Base-by-base conservation (phyloP, 345 rosid genomes). In the Passiflora organensis region DNA sequence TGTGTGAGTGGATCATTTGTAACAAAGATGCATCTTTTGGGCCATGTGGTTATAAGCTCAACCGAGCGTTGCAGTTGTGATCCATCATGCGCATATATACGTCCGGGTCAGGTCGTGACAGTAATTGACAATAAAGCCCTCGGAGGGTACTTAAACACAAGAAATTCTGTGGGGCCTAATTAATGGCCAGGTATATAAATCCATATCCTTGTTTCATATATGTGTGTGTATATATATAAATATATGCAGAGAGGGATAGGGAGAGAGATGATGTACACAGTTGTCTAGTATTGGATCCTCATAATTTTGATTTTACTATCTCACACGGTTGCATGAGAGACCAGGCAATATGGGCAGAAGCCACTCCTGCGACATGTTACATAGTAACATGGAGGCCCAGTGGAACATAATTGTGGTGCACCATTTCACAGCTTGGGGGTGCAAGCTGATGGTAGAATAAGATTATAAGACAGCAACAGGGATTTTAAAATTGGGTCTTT, bases 331-430 rank as follows among this genome's bases (percentile, higher is more conserved):
- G 32, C 9, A 15, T 32, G 4, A 13, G 12, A n/a, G 34, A 17
- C 14, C 20, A 19, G 45, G 17, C 46, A 58, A 20, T 13, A 22
- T 12, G 42, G 46, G 2, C 39, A 19, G n/a, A 15, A 43, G 43
- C 58, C 66, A 34, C 32, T 43, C 58, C 49, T 32, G 10, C 17
- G 43, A 49, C 56, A 39, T 25, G 37, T 24, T 59, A 8, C 19
- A 37, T 6, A 12, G 52, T 45, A 13, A 18, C 0, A 17, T 43
- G 47, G 47, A 43, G 47, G 17, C 12, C 48, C 19, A 17, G 48
- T 16, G 20, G 10, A 10, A 28, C 8, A 28, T 41, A 41, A 41
- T 41, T 2, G 13, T 47, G 5, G 22, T 2, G 34, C 34, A 28
- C 14, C 9, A 6, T 32, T 32, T 5, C 55, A 32, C 22, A 32